Evolutionary conservation across 495 filamentous ascomycete genomes (phyloP).

Genomic region (Penicillium verhagenii): DNA sequence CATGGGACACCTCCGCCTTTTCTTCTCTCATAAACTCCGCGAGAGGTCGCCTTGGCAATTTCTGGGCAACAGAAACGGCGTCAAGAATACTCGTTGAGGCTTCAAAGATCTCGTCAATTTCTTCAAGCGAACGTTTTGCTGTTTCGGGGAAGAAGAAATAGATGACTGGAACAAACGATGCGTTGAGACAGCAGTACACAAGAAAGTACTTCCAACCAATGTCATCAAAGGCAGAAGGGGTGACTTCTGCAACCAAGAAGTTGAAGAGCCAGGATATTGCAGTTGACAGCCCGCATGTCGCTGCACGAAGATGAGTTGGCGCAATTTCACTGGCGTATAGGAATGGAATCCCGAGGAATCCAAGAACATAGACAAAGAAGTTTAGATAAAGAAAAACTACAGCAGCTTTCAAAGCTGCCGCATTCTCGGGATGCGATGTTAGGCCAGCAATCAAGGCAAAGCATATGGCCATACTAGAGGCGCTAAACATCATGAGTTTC

Average conservation of each 20-base stretch:
- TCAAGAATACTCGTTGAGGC: background rate
- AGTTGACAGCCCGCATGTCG: conserved; percentile 20
- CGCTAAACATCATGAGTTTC: conserved; percentile 37
- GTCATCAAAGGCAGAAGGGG: conserved; percentile 27
- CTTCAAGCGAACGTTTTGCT: conserved; percentile 27
- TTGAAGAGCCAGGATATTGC: conserved; percentile 23
- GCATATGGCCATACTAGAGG: conserved; percentile 38
- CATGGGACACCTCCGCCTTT: background rate
- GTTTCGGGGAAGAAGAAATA: conserved; percentile 37
- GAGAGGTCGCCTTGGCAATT: background rate
- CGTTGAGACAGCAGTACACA: conserved; percentile 34
- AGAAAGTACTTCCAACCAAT: conserved; percentile 35
- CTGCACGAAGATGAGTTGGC: conserved; percentile 21
- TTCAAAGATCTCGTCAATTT: conserved; percentile 33
- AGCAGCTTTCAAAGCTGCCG: conserved; percentile 15
- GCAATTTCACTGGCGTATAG: conserved; percentile 38
- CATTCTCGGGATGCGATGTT: background rate
- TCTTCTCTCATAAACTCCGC: background rate
- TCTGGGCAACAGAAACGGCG: background rate
- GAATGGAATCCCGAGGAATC: conserved; percentile 51
- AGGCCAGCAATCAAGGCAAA: conserved; percentile 36
- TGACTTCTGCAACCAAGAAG: conserved; percentile 33
- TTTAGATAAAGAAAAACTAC: conserved; percentile 49
- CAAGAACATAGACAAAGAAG: conserved; percentile 48
- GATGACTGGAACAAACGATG: conserved; percentile 27